Evolutionary conservation across 169 alveolate species (phyloP), one percentile per base, ranked within the genome.

Genomic region (Plasmodium adleri): DNA sequence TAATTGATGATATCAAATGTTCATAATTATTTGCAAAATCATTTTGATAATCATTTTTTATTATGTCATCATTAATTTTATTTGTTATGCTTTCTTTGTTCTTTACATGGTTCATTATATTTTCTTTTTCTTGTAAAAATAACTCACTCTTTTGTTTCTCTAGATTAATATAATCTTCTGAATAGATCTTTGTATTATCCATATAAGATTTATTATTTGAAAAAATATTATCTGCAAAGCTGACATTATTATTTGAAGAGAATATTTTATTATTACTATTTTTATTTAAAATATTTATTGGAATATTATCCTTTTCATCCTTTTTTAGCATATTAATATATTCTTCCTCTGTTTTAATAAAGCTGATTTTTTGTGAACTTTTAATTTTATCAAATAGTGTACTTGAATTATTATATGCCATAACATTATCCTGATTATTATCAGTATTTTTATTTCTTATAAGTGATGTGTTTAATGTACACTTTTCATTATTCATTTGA

Each of bases 161-260:
- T 39, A 39, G 0, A 39, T 39, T 39, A 39, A 39, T 39, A 39
- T 5, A 39, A 39, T 39, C 47, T 39, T 39, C 47, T 5, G 47
- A 39, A 39, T 39, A 39, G 1, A 83, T 20, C 22, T 43, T 68
- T 26, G 91, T 68, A 68, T 83, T 83, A 72, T 68, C 71, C 58
- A 83, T 70, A 47, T 83, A 59, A 54, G 58, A 83, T n/a, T 52
- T 50, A 5, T 39, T 59, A 43, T 17, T n/a, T 1, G 24, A 54
- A 32, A 83, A 83, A 4, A 28, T 68, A 13, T 68, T 83, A 67
- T 83, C 91, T 17, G 78, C 59, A 70, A 83, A 83, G 59, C 91
- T 83, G 22, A 83, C 59, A 62, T 83, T 56, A 70, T 70, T 67
- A 49, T 59, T 59, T 39, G 47, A 39, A 56, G 13, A 6, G 12